These are phyloP conservation scores for Sanghuangporus baumii DNA, from an alignment of 1,284 basidiomycete genomes.

Conservation along the genomic window DNA sequence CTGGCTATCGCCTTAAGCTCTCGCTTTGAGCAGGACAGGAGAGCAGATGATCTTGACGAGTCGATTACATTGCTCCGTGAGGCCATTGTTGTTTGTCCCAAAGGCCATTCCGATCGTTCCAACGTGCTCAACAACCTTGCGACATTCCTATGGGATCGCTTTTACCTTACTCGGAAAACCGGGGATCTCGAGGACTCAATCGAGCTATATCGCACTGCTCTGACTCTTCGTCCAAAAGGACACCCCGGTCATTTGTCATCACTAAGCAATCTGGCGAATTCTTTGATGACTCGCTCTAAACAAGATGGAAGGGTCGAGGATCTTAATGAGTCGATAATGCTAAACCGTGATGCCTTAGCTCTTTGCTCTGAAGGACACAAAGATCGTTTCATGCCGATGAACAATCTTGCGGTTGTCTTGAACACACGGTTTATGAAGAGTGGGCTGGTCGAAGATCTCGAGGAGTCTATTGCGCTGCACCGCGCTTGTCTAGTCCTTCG, in stretches of 20 bases:
- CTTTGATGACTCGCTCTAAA: not conserved
- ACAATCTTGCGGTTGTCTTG: not conserved
- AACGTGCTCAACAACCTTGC: not conserved
- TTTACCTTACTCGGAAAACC: not conserved
- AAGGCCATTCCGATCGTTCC: not conserved
- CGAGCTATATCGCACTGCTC: not conserved
- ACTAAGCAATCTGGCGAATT: not conserved
- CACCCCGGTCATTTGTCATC: not conserved
- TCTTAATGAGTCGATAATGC: not conserved
- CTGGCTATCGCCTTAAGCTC: not conserved
- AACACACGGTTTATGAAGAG: not conserved
- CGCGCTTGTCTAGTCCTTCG: not conserved
- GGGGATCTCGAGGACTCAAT: not conserved
- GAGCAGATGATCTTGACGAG: not conserved
- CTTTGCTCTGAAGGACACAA: not conserved
- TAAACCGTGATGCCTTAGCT: not conserved
- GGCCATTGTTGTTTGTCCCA: not conserved
- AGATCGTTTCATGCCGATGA: not conserved
- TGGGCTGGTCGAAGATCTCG: not conserved
- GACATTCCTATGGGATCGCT: not conserved
- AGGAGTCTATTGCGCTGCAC: not conserved
- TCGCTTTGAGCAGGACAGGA: not conserved
- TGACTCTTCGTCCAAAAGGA: not conserved
- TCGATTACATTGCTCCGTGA: not conserved
- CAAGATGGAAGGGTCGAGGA: not conserved